A percentile compares a stretch with the other conserved stretches of the same genome.
Conservation (phyloP, 768 basidiomycete species). For the Phlebiopsis flavidoalba region DNA sequence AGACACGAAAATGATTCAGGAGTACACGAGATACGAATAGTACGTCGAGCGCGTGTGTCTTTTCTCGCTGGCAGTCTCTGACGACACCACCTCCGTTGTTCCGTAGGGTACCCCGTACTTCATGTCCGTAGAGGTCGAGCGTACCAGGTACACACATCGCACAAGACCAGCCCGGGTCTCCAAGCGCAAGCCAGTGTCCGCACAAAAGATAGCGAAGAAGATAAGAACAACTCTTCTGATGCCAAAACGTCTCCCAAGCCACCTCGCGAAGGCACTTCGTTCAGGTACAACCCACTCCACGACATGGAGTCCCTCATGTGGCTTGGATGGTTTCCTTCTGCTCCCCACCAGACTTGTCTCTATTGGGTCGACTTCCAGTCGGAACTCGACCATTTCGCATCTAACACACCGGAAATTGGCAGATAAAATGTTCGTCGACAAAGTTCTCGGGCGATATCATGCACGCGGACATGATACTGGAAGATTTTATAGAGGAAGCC, state of each 20-base stretch:
- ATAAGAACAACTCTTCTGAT: no score
- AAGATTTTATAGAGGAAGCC: background rate
- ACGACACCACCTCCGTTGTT: background rate
- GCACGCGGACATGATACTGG: background rate
- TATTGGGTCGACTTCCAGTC: background rate
- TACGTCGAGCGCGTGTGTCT: background rate
- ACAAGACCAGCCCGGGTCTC: background rate
- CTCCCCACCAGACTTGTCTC: background rate
- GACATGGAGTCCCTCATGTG: slow-evolving; percentile 14
- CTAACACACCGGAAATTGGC: background rate
- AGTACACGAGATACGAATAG: background rate
- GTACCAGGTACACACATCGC: background rate
- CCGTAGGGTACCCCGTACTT: slow-evolving; percentile 6
- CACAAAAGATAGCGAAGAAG: no score
- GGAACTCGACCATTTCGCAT: background rate
- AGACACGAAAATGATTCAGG: background rate
- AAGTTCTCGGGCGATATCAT: background rate
- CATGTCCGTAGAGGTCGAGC: slow-evolving; percentile 2
- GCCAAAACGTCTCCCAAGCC: no score
- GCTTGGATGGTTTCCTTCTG: slow-evolving; percentile 1
- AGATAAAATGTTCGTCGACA: background rate
- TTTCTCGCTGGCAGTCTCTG: background rate
- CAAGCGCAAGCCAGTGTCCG: no score
- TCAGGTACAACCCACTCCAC: slow-evolving; percentile 10
- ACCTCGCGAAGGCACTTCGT: background rate